phyloP scores from a whole-genome alignment of 495 filamentous ascomycete genomes.

The Daldinia grandis region DNA sequence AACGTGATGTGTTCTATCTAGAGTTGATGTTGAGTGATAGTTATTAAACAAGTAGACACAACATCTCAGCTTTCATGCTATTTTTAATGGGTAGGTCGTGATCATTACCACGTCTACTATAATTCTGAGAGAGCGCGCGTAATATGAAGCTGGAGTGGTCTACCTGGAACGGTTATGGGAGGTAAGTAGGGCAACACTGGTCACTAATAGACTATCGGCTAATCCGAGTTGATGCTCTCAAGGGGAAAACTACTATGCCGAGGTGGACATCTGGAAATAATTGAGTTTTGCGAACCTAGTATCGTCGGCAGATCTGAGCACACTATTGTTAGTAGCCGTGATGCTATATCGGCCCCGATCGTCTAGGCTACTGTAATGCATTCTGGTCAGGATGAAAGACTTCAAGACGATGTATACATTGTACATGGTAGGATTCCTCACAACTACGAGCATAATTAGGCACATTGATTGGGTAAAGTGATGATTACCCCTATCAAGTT shows the following conservation, averaged over 20 bases:
- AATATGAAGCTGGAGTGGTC: neutral
- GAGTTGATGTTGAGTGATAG: neutral
- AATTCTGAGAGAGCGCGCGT: neutral
- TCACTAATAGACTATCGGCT: neutral
- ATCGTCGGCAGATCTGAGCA: constrained; percentile 14
- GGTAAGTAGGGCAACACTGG: neutral
- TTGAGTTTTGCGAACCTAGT: constrained; percentile 1
- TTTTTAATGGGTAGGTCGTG: neutral
- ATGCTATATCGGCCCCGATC: constrained; percentile 11
- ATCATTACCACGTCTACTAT: neutral
- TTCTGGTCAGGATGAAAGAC: neutral
- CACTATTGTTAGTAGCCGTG: constrained; percentile 1
- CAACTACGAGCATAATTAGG: neutral
- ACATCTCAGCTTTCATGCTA: too few species aligned
- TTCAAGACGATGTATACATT: neutral
- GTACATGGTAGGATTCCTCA: neutral
- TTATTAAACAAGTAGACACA: neutral
- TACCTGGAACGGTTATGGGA: neutral
- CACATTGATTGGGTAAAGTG: neutral
- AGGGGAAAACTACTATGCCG: constrained; percentile 6
- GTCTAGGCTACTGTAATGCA: neutral
- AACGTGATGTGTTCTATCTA: neutral
- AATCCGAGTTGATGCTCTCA: neutral
- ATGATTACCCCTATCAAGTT: neutral
- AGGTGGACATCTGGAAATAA: neutral